Percentiles rank a stretch among this genome's conserved stretches.
These are phyloP conservation scores for Harrya chromipes DNA, from an alignment of 768 basidiomycete genomes.

Conservation along the genomic window DNA sequence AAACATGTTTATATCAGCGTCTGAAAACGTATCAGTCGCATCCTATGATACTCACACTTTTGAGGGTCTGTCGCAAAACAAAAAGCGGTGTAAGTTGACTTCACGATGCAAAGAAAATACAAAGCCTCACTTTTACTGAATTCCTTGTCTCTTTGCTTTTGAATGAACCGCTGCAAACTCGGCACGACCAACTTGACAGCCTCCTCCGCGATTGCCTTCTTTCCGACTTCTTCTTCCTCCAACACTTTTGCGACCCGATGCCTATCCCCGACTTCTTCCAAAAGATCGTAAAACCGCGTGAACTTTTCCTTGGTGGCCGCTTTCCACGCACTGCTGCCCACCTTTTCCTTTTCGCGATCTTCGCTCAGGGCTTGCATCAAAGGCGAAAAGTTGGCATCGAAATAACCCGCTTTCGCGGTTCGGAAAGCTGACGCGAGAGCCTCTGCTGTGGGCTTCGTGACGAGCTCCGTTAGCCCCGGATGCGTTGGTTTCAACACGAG, in stretches of 20 bases:
- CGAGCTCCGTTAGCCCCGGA: slow-evolving; percentile 43
- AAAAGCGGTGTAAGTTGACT: slow-evolving; percentile 1
- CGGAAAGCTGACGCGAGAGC: slow-evolving; percentile 67
- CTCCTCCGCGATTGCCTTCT: slow-evolving; percentile 64
- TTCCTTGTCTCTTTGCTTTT: slow-evolving; percentile 75
- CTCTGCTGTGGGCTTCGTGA: slow-evolving; percentile 63
- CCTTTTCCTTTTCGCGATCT: slow-evolving; percentile 46
- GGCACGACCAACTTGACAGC: slow-evolving; percentile 76
- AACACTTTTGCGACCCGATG: slow-evolving; percentile 67
- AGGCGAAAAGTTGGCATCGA: slow-evolving; percentile 78
- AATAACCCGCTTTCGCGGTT: slow-evolving; percentile 80
- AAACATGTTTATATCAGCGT: slow-evolving; percentile 9
- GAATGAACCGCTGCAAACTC: slow-evolving; percentile 67
- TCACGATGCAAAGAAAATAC: slow-evolving; percentile 6
- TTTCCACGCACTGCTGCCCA: slow-evolving; percentile 43
- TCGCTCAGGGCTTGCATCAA: slow-evolving; percentile 61
- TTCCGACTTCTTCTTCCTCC: slow-evolving; percentile 64
- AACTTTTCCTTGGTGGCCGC: slow-evolving; percentile 78
- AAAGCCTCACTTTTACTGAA: slow-evolving; percentile 72
- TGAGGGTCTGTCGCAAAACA: slow-evolving; percentile 40
- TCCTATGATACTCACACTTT: slow-evolving; percentile 45
- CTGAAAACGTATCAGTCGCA: neutral
- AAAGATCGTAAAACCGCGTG: slow-evolving; percentile 73
- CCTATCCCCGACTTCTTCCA: slow-evolving; percentile 77
- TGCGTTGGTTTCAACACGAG: slow-evolving; percentile 53